A percentile compares a stretch with the other conserved stretches of the same genome.
Evolutionary conservation across 1,284 basidiomycete genomes (phyloP).

Genomic region (Malassezia slooffiae): DNA sequence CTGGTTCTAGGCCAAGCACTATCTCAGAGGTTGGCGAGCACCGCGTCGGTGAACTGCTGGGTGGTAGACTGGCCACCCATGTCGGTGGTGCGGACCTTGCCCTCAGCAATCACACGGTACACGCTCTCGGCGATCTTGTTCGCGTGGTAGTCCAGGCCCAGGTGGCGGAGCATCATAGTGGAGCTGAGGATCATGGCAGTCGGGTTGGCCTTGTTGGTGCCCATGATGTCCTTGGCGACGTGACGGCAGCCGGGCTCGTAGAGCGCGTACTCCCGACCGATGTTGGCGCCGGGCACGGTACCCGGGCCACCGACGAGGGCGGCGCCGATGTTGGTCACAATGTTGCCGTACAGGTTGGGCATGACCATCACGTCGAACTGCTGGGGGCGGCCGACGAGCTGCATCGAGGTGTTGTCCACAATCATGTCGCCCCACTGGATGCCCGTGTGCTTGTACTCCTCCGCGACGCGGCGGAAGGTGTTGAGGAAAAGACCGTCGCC

Average conservation of each 20-base stretch:
- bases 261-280: slow-evolving; percentile 91
- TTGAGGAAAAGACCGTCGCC: slow-evolving; percentile 98
- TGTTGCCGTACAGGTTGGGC: slow-evolving; percentile 89
- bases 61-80: slow-evolving; percentile 61
- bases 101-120: slow-evolving; percentile 81
- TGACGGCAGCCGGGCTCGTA: slow-evolving; percentile 99
- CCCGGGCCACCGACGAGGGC: slow-evolving; percentile 96
- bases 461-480: slow-evolving; percentile 89
- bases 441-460: slow-evolving; percentile 81
- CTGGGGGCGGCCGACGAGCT: slow-evolving; percentile 82
- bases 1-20: slow-evolving; percentile 10
- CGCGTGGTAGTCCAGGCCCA: slow-evolving; percentile 89
- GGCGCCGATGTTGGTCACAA: slow-evolving; percentile 95
- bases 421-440: slow-evolving; percentile 97
- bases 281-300: slow-evolving; percentile 94
- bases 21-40: slow-evolving; percentile 33
- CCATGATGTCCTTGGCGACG: slow-evolving; percentile 96
- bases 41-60: slow-evolving; percentile 44
- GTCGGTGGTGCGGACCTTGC: slow-evolving; percentile 83
- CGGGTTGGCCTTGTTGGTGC: slow-evolving; percentile 92
- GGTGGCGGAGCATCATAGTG: slow-evolving; percentile 97
- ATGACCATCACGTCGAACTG: slow-evolving; percentile 99
- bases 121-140: slow-evolving; percentile 87
- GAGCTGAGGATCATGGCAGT: slow-evolving; percentile 94
- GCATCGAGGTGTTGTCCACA: slow-evolving; percentile 98